Conservation (phyloP, 306 rosid species). For the Luffa acutangula region DNA sequence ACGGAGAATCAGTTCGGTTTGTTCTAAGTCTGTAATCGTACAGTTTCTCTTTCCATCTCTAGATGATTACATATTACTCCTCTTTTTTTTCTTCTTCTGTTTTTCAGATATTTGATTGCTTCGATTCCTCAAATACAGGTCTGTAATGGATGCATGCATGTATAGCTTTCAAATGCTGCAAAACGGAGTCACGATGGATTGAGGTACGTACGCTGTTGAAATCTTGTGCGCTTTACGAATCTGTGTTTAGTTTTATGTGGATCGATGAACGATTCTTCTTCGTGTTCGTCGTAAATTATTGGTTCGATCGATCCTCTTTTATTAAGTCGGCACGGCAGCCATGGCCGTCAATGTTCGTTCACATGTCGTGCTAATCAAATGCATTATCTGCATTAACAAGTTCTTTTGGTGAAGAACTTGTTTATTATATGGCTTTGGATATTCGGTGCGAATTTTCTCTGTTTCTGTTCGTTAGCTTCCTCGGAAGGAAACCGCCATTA, state of each 20-base stretch:
- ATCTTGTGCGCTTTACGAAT: not conserved
- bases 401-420: not conserved
- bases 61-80: not conserved
- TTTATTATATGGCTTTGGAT: not conserved
- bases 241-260: not conserved
- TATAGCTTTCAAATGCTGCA: not conserved
- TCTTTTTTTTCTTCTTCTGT: not conserved
- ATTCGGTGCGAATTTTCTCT: not conserved
- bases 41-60: not conserved
- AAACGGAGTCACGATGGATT: not conserved
- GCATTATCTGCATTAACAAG: not conserved
- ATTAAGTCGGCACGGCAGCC: not conserved
- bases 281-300: not conserved
- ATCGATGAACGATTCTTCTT: not conserved
- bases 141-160: not conserved
- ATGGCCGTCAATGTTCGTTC: not conserved
- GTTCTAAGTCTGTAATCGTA: not conserved
- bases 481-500: not conserved
- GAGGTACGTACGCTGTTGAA: not conserved
- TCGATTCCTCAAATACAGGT: not conserved
- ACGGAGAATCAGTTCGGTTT: not conserved
- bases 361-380: not conserved
- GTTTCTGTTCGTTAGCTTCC: not conserved
- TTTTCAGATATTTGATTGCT: not conserved
- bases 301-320: not conserved